Evolutionary conservation across 2,329 filamentous ascomycete genomes (phyloP).

Genomic region (Penicillium sclerotigenum): DNA sequence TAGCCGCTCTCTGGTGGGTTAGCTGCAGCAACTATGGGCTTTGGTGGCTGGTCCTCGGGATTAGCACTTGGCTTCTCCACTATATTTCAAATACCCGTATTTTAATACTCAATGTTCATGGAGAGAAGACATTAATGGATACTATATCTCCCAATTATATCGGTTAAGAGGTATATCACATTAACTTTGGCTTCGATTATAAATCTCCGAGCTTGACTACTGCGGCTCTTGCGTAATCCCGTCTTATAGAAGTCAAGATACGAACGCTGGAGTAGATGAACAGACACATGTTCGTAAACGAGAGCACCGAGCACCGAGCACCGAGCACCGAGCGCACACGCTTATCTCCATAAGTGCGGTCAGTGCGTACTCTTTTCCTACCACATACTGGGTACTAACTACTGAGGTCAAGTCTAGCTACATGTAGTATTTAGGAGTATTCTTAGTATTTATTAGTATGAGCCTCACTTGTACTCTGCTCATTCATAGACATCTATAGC

Average conservation of each 20-base stretch:
- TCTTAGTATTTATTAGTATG: neutral
- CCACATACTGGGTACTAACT: neutral
- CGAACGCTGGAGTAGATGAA: neutral
- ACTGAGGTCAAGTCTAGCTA: neutral
- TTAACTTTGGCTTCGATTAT: too few relatives aligned
- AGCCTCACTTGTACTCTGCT: neutral
- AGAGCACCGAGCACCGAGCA: conserved; percentile 2
- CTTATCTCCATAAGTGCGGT: conserved; percentile 8
- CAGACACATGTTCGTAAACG: neutral
- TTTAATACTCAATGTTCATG: neutral
- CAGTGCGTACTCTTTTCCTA: conserved; percentile 10
- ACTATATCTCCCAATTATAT: neutral
- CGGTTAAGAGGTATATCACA: too few relatives aligned
- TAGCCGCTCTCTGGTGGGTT: conserved; percentile 16
- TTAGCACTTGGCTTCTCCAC: conserved; percentile 18
- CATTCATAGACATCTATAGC: neutral
- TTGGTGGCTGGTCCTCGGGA: conserved; percentile 19
- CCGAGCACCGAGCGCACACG: conserved; percentile 3
- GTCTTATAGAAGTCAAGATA: neutral
- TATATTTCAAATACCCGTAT: conserved; percentile 4
- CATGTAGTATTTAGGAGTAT: too few relatives aligned
- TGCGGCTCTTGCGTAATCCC: conserved; percentile 1
- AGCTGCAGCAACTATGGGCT: conserved; percentile 18
- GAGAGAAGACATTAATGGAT: too few relatives aligned
- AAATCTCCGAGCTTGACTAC: too few relatives aligned